A percentile compares a stretch with the other conserved stretches of the same genome.
These are phyloP conservation scores for Globisporangium nagaii DNA, from an alignment of 352 stramenopile species.

Conservation along the genomic window DNA sequence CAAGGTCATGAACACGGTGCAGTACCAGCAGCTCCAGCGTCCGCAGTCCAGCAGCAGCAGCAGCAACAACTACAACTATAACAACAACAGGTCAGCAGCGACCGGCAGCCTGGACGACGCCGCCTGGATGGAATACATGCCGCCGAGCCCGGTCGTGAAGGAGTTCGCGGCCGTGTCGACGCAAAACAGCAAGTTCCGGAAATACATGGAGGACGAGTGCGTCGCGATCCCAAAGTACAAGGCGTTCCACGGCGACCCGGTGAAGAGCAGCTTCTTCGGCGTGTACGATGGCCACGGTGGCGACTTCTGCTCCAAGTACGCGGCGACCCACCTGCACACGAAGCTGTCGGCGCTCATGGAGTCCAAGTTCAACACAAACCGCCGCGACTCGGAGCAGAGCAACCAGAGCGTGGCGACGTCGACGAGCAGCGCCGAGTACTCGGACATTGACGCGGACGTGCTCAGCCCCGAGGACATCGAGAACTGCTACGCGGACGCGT, in stretches of 20 bases:
- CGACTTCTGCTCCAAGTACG: conserved; percentile 77
- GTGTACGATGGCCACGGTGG: conserved; percentile 82
- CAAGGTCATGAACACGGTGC: not conserved
- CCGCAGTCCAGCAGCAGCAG: conserved; percentile 1
- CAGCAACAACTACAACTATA: conserved; percentile 2
- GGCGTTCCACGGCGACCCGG: conserved; percentile 49
- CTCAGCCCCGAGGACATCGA: conserved; percentile 57
- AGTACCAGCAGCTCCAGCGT: conserved; percentile 8
- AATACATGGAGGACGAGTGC: conserved; percentile 84
- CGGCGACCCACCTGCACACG: conserved; percentile 61
- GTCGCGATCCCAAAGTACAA: conserved; percentile 65
- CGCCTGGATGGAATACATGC: conserved; percentile 19
- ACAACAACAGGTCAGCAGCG: not conserved
- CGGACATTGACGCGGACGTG: conserved; percentile 34
- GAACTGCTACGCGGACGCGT: conserved; percentile 53
- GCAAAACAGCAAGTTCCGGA: conserved; percentile 75
- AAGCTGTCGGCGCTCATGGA: conserved; percentile 42
- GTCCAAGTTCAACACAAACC: conserved; percentile 32
- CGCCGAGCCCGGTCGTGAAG: conserved; percentile 38
- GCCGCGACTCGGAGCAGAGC: conserved; percentile 24
- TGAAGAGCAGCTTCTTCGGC: conserved; percentile 73
- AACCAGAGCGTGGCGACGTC: conserved; percentile 41
- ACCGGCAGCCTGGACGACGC: conserved; percentile 11
- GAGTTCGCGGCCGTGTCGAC: conserved; percentile 73
- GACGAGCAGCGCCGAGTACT: conserved; percentile 33